A percentile compares a stretch with the other conserved stretches of the same genome.
phyloP scores from a whole-genome alignment of 768 basidiomycete species.

The Chiua virens region DNA sequence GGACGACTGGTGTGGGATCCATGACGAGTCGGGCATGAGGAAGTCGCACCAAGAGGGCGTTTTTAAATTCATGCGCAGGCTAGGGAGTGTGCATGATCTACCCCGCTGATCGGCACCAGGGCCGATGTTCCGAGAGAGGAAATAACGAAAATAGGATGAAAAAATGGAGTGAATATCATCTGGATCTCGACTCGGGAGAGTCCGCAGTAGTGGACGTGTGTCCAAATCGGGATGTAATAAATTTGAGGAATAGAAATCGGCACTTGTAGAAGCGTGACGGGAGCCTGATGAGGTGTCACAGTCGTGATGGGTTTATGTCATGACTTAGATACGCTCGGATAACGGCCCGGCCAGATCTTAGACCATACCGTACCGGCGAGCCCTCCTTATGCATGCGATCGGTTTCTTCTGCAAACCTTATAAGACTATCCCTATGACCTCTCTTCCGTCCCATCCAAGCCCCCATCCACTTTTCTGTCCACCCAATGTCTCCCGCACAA shows the following conservation, averaged over 20 bases:
- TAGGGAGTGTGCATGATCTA: conserved; percentile 15
- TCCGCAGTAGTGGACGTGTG: conserved; percentile 7
- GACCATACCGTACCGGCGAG: conserved; percentile 23
- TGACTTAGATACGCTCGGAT: conserved; percentile 24
- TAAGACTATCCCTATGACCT: conserved; percentile 31
- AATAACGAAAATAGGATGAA: conserved; percentile 11
- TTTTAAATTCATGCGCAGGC: conserved; percentile 20
- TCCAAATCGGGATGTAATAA: conserved; percentile 24
- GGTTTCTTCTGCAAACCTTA: conserved; percentile 30
- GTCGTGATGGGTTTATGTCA: conserved; percentile 28
- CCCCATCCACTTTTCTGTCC: conserved; percentile 8
- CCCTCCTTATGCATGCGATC: conserved; percentile 41
- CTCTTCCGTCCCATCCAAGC: conserved; percentile 21
- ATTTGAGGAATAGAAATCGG: conserved; percentile 27
- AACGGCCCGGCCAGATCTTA: conserved; percentile 34
- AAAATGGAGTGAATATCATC: conserved; percentile 5
- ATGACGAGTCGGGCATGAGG: conserved; percentile 30
- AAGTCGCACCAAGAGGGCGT: conserved; percentile 8
- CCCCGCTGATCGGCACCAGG: conserved; percentile 33
- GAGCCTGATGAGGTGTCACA: conserved; percentile 18
- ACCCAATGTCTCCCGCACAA: conserved; percentile 44
- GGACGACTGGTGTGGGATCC: conserved; percentile 52
- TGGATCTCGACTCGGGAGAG: conserved; percentile 12
- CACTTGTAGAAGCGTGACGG: conserved; percentile 20
- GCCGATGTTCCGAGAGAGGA: conserved; percentile 25